phyloP scores from a whole-genome alignment of 1,139 yeast species.

The Magnusiomyces fungicola region DNA sequence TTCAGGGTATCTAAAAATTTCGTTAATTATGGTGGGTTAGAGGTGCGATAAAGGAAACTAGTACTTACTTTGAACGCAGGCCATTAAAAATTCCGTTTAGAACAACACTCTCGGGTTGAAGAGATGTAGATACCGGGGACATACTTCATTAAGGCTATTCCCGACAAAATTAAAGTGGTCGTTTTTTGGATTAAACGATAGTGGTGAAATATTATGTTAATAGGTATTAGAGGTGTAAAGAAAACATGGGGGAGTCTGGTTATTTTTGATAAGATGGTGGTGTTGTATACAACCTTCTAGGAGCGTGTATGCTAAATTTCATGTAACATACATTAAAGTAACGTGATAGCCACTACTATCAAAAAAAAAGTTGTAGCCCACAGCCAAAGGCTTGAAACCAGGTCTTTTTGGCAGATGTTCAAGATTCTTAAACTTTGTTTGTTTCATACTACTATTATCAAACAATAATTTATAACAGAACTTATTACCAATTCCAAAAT shows the following conservation, averaged over 20 bases:
- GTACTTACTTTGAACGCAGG: constrained; percentile 23
- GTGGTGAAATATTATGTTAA: too few relatives aligned
- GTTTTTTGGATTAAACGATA: too few relatives aligned
- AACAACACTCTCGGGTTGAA: constrained; percentile 16
- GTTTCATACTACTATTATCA: background rate
- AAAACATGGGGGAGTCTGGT: too few relatives aligned
- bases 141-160: background rate
- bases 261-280: too few relatives aligned
- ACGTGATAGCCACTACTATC: too few relatives aligned
- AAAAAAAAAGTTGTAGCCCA: too few relatives aligned
- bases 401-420: too few relatives aligned
- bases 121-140: constrained; percentile 10
- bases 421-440: background rate
- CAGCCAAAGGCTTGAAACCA: too few relatives aligned
- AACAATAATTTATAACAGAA: background rate
- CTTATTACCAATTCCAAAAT: background rate
- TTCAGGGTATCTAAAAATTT: constrained; percentile 24
- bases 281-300: too few relatives aligned
- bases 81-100: constrained; percentile 21
- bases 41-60: background rate
- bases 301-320: too few relatives aligned
- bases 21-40: background rate
- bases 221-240: too few relatives aligned
- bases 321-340: too few relatives aligned
- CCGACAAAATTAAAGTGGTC: background rate